Evolutionary conservation across 129 eudicot species (phyloP).

Genomic region (Centaurea solstitialis): DNA sequence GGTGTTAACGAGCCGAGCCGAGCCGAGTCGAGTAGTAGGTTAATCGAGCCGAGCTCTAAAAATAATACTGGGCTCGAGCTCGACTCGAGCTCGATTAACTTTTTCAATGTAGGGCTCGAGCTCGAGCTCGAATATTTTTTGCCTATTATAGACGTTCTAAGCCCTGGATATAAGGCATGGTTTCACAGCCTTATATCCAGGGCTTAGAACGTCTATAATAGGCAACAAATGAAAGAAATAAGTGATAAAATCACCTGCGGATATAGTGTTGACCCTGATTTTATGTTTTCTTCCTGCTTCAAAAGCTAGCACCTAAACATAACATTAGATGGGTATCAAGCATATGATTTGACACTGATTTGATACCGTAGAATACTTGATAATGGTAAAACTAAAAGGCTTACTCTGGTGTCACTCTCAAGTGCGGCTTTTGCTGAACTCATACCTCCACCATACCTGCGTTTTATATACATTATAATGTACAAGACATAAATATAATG

Average conservation of each 20-base stretch:
- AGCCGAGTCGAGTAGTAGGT: too few species aligned
- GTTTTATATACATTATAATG: slow-evolving; percentile 2
- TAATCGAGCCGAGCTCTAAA: too few species aligned
- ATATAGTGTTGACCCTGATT: slow-evolving; percentile 93
- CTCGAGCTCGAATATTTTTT: too few species aligned
- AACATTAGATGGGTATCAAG: slow-evolving; percentile 6
- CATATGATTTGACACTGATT: not conserved
- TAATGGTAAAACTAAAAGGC: not conserved
- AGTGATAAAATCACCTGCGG: slow-evolving; percentile 67
- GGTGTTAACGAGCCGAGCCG: too few species aligned
- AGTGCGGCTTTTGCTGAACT: slow-evolving; percentile 98
- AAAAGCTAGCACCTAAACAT: slow-evolving; percentile 81
- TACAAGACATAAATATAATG: not conserved
- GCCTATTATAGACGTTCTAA: too few species aligned
- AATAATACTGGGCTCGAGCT: too few species aligned
- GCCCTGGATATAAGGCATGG: too few species aligned
- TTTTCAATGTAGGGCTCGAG: too few species aligned
- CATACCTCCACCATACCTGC: slow-evolving; percentile 98
- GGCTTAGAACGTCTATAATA: not conserved
- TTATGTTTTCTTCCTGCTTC: slow-evolving; percentile 93
- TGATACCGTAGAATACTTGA: not conserved
- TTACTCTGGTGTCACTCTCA: slow-evolving; percentile 91
- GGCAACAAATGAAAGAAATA: not conserved
- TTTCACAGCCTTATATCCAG: not conserved
- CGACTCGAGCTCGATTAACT: too few species aligned